Percentiles rank a stretch among this genome's conserved stretches.
These are phyloP conservation scores for Cyclotella baltica DNA, from an alignment of 108 stramenopile species.

Conservation along the genomic window DNA sequence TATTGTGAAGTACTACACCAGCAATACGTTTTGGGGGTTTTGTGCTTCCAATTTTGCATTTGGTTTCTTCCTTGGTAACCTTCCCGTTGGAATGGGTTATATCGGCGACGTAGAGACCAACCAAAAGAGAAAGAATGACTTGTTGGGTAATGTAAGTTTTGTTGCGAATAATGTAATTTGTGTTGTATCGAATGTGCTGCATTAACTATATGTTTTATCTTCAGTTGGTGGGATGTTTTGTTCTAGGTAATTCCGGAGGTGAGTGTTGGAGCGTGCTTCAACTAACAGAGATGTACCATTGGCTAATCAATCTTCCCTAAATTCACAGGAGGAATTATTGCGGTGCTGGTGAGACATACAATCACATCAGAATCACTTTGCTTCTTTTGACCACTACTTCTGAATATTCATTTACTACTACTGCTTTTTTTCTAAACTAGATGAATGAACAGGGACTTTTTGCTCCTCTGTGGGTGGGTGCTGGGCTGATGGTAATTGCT, in stretches of 20 bases:
- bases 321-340: conserved; percentile 49
- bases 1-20: conserved; percentile 50
- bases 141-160: conserved; percentile 35
- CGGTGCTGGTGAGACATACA: conserved; percentile 53
- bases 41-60: conserved; percentile 48
- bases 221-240: conserved; percentile 51
- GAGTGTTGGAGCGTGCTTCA: neutral
- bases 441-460: conserved; percentile 48
- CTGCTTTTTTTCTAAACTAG: neutral
- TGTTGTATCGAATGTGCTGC: neutral
- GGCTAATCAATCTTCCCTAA: no score
- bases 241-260: conserved; percentile 62
- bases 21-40: conserved; percentile 60
- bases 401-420: neutral
- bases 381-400: neutral
- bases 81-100: conserved; percentile 68
- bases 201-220: neutral
- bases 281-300: no score
- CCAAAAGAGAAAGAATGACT: conserved; percentile 47
- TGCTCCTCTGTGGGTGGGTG: conserved; percentile 55
- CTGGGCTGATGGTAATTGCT: conserved; percentile 40
- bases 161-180: no score
- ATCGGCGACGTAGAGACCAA: conserved; percentile 51
- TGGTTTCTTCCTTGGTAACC: conserved; percentile 55
- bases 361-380: neutral